Conservation (phyloP, 306 rosid species). For the Datisca glomerata region DNA sequence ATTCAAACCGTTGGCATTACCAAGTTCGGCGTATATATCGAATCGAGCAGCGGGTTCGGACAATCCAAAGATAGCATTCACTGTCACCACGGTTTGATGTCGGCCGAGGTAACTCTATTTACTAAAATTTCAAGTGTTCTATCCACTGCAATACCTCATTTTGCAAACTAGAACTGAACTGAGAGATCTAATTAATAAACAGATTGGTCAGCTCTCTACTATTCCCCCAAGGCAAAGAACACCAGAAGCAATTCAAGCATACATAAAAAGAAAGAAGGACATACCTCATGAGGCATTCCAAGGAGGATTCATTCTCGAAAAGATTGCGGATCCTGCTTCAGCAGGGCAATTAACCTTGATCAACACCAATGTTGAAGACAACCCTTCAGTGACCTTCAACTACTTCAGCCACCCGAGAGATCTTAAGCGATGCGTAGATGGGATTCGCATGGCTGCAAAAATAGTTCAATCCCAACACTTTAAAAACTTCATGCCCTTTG, state of each 20-base stretch:
- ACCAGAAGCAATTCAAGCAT: conserved; percentile 48
- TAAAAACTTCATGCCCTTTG: conserved; percentile 50
- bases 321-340: conserved; percentile 61
- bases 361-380: conserved; percentile 60
- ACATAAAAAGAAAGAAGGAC: conserved; percentile 35
- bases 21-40: conserved; percentile 72
- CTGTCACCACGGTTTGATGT: conserved; percentile 88
- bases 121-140: no score
- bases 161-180: no score
- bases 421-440: conserved; percentile 72
- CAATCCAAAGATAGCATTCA: conserved; percentile 77
- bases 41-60: conserved; percentile 86
- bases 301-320: conserved; percentile 85
- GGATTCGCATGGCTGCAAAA: conserved; percentile 46
- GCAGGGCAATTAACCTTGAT: conserved; percentile 47
- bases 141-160: no score
- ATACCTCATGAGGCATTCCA: conserved; percentile 72
- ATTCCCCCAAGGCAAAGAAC: conserved; percentile 91
- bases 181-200: no score
- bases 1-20: conserved; percentile 91
- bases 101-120: conserved; percentile 97
- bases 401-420: conserved; percentile 77
- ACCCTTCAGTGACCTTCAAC: conserved; percentile 83
- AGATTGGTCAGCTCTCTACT: conserved; percentile 95
- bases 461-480: conserved; percentile 55